Base-by-base conservation (phyloP, 2,329 filamentous ascomycete genomes). In the Aspergillus sp. region DNA sequence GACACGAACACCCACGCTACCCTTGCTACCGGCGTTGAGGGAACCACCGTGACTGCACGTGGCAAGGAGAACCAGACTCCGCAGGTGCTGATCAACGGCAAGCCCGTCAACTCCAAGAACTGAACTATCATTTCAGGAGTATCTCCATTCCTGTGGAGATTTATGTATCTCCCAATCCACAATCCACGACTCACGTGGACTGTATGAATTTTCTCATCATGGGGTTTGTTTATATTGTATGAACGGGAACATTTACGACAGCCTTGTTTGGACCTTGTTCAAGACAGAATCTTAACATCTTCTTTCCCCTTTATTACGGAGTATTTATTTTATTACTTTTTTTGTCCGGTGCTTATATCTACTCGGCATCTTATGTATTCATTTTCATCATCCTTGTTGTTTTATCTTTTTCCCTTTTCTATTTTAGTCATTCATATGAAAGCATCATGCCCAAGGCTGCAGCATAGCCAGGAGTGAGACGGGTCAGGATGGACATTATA, bases 11-110 rank as follows among this genome's bases (percentile, higher is more conserved):
- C 62, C 50, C 67, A 69, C 49, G 69, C 69, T 43, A 64, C 67
- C 43, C 55, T 71, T 39, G 64, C 69, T 23, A 74, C 73, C 28
- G 72, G 71, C 45, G 51, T 63, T 17, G 70, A 72, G 30, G 58
- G 63, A 41, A 55, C 63, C 8, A 62, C 57, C n/a, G 47, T 66
- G 36, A 66, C 65, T 30, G 65, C 67, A 10, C 67, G 71, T 38
- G 65, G 67, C 52, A 69, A 74, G 62, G 72, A 73, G 64, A 73
- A 72, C 64, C 59, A 70, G 32, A 63, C 73, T 2, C 74, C 75
- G 9, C 68, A 74, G 57, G 72, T 79, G 23, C 67, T 76, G 23
- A 48, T 80, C 38, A 80, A 80, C 53, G 78, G 78, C 5, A 63
- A 76, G 54, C 75, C 75, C 19, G 67, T 75, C 38, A 68, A 53